Conservation (phyloP, 164 flowering plant genomes). For the Nymphaea thermarum region DNA sequence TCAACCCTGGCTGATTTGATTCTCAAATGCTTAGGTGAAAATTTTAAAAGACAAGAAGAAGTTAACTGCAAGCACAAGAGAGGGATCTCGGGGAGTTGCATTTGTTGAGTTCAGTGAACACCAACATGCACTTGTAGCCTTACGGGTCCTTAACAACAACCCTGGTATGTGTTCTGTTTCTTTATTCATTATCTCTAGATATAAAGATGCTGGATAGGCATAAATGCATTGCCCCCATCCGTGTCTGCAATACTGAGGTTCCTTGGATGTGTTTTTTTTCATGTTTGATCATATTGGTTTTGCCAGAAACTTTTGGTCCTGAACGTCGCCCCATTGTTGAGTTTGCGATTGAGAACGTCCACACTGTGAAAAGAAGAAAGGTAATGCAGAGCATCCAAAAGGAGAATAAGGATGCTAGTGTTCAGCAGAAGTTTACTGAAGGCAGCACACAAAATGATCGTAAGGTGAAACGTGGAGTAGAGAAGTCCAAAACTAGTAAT, state of each 20-base stretch:
- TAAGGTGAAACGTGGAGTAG: background rate
- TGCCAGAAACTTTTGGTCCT: slow-evolving; percentile 67
- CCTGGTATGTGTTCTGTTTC: slow-evolving; percentile 34
- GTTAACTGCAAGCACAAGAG: slow-evolving; percentile 27
- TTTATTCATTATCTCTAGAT: background rate
- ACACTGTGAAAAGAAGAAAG: slow-evolving; percentile 40
- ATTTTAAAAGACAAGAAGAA: slow-evolving; percentile 47
- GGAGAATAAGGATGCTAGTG: slow-evolving; percentile 7
- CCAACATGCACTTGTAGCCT: slow-evolving; percentile 94
- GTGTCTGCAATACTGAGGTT: background rate
- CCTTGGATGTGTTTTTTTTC: background rate
- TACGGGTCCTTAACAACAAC: slow-evolving; percentile 91
- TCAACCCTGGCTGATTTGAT: background rate
- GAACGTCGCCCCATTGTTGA: slow-evolving; percentile 85
- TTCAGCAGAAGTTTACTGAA: slow-evolving; percentile 3
- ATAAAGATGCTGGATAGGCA: background rate
- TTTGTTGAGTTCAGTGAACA: slow-evolving; percentile 88
- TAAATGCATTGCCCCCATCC: background rate
- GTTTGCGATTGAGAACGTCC: slow-evolving; percentile 79
- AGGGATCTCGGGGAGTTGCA: slow-evolving; percentile 80
- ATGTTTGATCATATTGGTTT: slow-evolving; percentile 1
- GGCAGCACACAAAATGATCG: background rate
- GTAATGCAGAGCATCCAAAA: slow-evolving; percentile 29
- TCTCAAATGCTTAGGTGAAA: slow-evolving; percentile 45
- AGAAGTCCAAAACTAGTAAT: no score